phyloP scores from a whole-genome alignment of 345 rosid species.

The Heritiera littoralis region DNA sequence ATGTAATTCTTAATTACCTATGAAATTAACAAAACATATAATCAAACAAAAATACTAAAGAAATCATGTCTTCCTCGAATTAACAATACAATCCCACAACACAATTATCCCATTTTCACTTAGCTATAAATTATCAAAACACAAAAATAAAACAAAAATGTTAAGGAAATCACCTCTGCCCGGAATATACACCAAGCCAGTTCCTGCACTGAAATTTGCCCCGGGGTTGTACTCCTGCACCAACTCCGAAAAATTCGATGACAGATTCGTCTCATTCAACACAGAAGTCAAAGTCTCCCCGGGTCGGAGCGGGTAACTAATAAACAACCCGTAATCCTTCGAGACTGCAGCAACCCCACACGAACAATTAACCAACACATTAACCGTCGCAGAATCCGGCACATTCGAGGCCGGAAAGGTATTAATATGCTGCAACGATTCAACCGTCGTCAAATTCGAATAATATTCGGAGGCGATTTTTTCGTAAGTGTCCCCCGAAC shows the following conservation, averaged over 20 bases:
- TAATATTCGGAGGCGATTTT: constrained; percentile 33
- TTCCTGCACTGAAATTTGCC: constrained; percentile 59
- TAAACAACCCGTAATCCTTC: constrained; percentile 55
- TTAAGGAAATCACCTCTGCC: constrained; percentile 50
- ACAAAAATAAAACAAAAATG: neutral
- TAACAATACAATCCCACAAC: too few relatives aligned
- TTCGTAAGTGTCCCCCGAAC: constrained; percentile 35
- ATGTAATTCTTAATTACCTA: too few relatives aligned
- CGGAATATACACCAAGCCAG: constrained; percentile 69
- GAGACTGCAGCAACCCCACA: constrained; percentile 49
- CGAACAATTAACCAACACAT: constrained; percentile 65
- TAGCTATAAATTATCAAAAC: neutral
- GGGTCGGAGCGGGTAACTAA: constrained; percentile 58
- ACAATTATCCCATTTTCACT: neutral
- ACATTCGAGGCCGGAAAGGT: constrained; percentile 28
- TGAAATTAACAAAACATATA: too few relatives aligned
- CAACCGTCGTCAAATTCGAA: constrained; percentile 46
- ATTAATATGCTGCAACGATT: constrained; percentile 37
- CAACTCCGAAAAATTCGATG: constrained; percentile 32
- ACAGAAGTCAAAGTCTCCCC: constrained; percentile 52
- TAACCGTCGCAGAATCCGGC: constrained; percentile 41
- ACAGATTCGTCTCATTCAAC: constrained; percentile 38
- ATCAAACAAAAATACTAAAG: too few relatives aligned
- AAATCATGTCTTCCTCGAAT: too few relatives aligned
- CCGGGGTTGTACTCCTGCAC: constrained; percentile 58